Conservation (phyloP, 257 asterid species). For the Coffea eugenioides region DNA sequence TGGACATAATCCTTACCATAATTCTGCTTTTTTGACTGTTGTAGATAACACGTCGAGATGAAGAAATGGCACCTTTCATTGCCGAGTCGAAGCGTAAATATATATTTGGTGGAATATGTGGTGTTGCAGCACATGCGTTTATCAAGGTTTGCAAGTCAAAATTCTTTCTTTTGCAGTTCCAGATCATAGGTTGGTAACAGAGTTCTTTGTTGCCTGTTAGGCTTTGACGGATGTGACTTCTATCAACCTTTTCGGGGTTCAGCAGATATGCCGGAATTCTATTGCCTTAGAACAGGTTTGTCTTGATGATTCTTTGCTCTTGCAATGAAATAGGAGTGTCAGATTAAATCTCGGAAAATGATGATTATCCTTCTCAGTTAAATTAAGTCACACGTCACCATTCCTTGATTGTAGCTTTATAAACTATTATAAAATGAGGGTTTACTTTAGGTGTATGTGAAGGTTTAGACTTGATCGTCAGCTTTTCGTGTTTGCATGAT, state of each 20-base stretch:
- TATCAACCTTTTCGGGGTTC: slow-evolving; percentile 97
- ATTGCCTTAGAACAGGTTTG: slow-evolving; percentile 95
- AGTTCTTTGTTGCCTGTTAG: slow-evolving; percentile 35
- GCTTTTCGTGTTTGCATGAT: not conserved
- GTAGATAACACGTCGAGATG: slow-evolving; percentile 97
- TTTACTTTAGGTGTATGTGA: not conserved
- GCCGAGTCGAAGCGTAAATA: slow-evolving; percentile 84
- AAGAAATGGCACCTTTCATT: slow-evolving; percentile 86
- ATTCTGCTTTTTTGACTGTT: not conserved
- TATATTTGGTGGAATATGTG: slow-evolving; percentile 92
- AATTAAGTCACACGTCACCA: not conserved
- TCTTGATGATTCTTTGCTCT: slow-evolving; percentile 9
- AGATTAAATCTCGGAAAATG: not conserved
- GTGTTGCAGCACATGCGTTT: slow-evolving; percentile 76
- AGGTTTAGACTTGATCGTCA: not conserved
- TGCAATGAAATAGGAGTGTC: not conserved
- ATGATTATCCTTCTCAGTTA: not conserved
- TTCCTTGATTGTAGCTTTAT: not conserved
- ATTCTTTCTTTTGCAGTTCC: not conserved
- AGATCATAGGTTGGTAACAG: slow-evolving; percentile 19
- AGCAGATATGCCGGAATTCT: slow-evolving; percentile 97
- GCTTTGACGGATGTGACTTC: slow-evolving; percentile 91
- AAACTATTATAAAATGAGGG: slow-evolving; percentile 1
- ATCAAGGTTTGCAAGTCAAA: slow-evolving; percentile 58
- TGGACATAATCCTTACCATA: not conserved